Base-by-base conservation (phyloP, 345 rosid species). In the Melastoma malabathricum region DNA sequence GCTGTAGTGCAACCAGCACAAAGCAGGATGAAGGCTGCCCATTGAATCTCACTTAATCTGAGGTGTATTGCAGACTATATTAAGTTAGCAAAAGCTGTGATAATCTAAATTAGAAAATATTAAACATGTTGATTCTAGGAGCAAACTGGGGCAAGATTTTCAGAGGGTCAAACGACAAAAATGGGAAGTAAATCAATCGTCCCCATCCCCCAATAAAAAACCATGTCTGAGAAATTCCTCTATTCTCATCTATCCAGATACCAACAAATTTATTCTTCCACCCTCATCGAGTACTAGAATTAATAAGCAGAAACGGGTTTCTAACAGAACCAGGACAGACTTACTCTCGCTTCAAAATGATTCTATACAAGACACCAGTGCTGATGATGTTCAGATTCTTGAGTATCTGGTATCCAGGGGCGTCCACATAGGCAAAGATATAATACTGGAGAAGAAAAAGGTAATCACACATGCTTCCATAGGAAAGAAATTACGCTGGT, bases 1-100 rank as follows among this genome's bases (percentile, higher is more conserved):
- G 98, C 97, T 43, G 97, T 87, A 62, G 95, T 92, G 78, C 98
- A 92, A 51, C 98, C 95, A 46, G 93, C 86, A 70, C 98, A 84
- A 59, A 92, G 69, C 44, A 92, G 74, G 61, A 87, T 68, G 75
- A 92, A 92, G 53, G 89, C 97, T 5, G 90, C 88, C 98, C 97
- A 92, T 52, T 87, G 97, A 67, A 92, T 84, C 76, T 87, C 90
- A 34, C 90, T 92, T 62, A 92, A 76, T 65, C 97, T 87, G 86
- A 56, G 72, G 64, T 10, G 14, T 44, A 34, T 34, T 6, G 10
- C 41, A 34, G 41, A 8, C 41, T 7, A 34, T 34, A 34, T 9
- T 12, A 34, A 34, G 12, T 34, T 34, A 48, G 25, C 6, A 18
- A 18, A 17, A 18, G 23, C 25, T 18, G 9, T 18, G 23, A 13